These are phyloP conservation scores for Secale cereale DNA, from an alignment of 176 grass and related monocot genomes.

Conservation along the genomic window DNA sequence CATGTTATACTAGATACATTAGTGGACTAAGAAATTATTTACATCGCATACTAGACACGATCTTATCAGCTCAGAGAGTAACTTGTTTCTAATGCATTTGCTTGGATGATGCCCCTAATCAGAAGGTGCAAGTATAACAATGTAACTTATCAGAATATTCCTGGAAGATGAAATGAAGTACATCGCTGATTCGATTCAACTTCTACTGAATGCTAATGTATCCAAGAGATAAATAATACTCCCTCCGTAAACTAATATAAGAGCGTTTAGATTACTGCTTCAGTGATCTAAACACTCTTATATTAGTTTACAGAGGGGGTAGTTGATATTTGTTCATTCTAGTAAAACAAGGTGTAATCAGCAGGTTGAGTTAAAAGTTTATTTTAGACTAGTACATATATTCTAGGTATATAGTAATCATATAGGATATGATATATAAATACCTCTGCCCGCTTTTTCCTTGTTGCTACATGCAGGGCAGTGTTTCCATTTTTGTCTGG, in stretches of 20 bases:
- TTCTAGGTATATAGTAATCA: not conserved
- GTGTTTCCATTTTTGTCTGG: constrained; percentile 96
- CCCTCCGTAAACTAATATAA: too few relatives aligned
- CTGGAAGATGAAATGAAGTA: constrained; percentile 5
- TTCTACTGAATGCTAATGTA: not conserved
- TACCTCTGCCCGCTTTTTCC: constrained; percentile 92
- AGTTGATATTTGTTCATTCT: constrained; percentile 1
- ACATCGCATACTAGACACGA: constrained; percentile 10
- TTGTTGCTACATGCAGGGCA: constrained; percentile 87
- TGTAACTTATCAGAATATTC: constrained; percentile 12
- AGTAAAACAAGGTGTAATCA: not conserved
- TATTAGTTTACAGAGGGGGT: too few relatives aligned
- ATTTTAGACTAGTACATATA: not conserved
- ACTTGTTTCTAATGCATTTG: constrained; percentile 9
- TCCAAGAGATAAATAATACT: not conserved
- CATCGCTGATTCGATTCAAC: not conserved
- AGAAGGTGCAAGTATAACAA: not conserved
- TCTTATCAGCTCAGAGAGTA: constrained; percentile 7
- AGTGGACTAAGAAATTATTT: not conserved
- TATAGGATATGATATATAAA: not conserved
- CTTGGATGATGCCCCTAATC: constrained; percentile 10
- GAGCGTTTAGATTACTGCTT: too few relatives aligned
- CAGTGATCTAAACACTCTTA: too few relatives aligned
- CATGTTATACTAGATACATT: not conserved
- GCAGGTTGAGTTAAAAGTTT: not conserved